A percentile compares a stretch with the other conserved stretches of the same genome.
Evolutionary conservation across 2,329 filamentous ascomycete species (phyloP).

Genomic region (Torrubiella hemipterigena): DNA sequence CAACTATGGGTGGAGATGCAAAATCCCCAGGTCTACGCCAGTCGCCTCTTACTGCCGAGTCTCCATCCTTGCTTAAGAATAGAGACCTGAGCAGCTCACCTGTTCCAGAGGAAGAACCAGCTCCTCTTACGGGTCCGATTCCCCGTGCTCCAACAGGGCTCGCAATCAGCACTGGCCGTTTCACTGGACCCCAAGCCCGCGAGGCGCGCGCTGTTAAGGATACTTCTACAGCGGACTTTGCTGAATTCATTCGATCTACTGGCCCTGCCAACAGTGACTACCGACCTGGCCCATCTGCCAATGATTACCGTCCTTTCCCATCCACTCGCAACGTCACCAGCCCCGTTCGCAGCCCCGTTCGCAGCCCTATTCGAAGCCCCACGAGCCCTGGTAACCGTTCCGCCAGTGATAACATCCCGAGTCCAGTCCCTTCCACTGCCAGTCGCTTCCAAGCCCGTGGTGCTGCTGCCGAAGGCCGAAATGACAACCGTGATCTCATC

Average conservation of each 20-base stretch:
- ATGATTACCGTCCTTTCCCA: slow-evolving; percentile 23
- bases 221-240: slow-evolving; percentile 71
- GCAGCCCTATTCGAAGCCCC: slow-evolving; percentile 19
- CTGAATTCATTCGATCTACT: slow-evolving; percentile 80
- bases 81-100: slow-evolving; percentile 2
- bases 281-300: slow-evolving; percentile 13
- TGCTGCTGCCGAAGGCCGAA: slow-evolving; percentile 46
- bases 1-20: too few species aligned
- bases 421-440: too few species aligned
- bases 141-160: slow-evolving; percentile 12
- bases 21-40: slow-evolving; percentile 35
- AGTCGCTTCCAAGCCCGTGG: slow-evolving; percentile 60
- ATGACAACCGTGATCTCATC: slow-evolving; percentile 75
- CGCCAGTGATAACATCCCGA: slow-evolving; percentile 23
- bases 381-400: too few species aligned
- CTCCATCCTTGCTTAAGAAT: slow-evolving; percentile 33
- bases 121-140: slow-evolving; percentile 9
- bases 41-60: slow-evolving; percentile 18
- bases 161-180: slow-evolving; percentile 9
- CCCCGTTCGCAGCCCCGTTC: slow-evolving; percentile 10
- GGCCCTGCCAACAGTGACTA: too few species aligned
- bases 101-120: slow-evolving; percentile 6
- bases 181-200: slow-evolving; percentile 35
- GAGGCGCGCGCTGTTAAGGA: slow-evolving; percentile 60
- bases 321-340: slow-evolving; percentile 22